Conservation (phyloP, 176 grass and related monocot species). For the Bromus sterilis region DNA sequence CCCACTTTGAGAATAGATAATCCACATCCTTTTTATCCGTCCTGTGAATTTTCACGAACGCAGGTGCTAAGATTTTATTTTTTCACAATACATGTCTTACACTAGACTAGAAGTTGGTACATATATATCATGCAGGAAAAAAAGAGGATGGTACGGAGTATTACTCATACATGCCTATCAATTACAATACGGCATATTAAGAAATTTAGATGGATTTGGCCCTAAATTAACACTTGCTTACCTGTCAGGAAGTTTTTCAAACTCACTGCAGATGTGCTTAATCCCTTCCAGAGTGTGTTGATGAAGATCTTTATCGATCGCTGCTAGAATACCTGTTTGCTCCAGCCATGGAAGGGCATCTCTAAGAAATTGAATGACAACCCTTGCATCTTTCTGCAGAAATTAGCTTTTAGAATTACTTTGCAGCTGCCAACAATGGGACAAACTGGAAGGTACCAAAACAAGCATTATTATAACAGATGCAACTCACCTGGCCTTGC, state of each 20-base stretch:
- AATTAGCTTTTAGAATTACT: background rate
- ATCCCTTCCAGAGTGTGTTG: conserved; percentile 18
- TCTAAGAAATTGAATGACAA: conserved; percentile 18
- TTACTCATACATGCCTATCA: background rate
- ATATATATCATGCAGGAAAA: background rate
- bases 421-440: background rate
- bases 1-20: background rate
- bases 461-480: background rate
- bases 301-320: background rate
- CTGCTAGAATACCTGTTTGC: background rate
- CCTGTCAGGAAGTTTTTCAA: conserved; percentile 6
- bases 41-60: background rate
- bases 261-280: conserved; percentile 3
- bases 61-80: background rate
- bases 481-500: conserved; percentile 18
- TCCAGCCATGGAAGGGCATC: conserved; percentile 7
- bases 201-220: background rate
- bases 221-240: conserved; percentile 15
- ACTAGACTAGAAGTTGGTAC: background rate
- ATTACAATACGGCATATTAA: background rate
- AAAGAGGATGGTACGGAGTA: background rate
- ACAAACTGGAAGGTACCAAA: background rate
- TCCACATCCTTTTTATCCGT: background rate
- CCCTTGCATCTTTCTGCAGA: conserved; percentile 21
- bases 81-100: background rate